Base-by-base conservation (phyloP, 345 rosid species). In the Eucalyptus regnans region DNA sequence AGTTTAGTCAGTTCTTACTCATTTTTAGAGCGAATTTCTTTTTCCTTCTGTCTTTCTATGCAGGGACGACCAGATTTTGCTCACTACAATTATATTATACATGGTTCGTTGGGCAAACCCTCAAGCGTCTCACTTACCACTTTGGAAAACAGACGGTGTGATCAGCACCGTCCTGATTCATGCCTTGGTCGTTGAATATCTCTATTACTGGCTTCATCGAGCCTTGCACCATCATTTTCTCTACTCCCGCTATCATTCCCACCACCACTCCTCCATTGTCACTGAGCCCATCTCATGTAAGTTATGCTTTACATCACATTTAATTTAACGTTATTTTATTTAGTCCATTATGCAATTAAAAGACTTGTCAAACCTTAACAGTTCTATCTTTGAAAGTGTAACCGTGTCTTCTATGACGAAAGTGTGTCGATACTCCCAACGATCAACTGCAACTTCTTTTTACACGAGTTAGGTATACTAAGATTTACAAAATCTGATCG, bases 171-270 rank as follows among this genome's bases (percentile, higher is more conserved):
- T 86, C 29, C 83, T 95, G 14, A 89, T 96, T 27, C 98, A 96
- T 64, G 87, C 90, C 3, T 96, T 95, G 12, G 97, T 95, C 0
- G 97, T 95, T 2, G 98, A 96, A 92, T 95, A 95, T 86, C 88
- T 95, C 11, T 95, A 95, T 92, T 96, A 95, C 71, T 95, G 98
- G 98, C 89, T 95, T 48, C 98, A 96, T 66, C 91, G 98, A 87
- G 96, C 95, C 9, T 90, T 96, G 25, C 98, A 95, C 89, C 97
- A 95, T 88, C 97, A 94, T 66, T 95, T 90, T 86, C 90, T 94
- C 76, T 96, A 96, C 92, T 92, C 98, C 68, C 96, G 97, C 43
- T 96, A 96, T 84, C 98, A 96, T 64, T 96, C 99, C 13, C 99
- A 96, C 83, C 99, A 96, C 89, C 98, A 96, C 83, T 94, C 97